Evolutionary conservation across 257 asterid genomes (phyloP).

Genomic region (Phtheirospermum japonicum): DNA sequence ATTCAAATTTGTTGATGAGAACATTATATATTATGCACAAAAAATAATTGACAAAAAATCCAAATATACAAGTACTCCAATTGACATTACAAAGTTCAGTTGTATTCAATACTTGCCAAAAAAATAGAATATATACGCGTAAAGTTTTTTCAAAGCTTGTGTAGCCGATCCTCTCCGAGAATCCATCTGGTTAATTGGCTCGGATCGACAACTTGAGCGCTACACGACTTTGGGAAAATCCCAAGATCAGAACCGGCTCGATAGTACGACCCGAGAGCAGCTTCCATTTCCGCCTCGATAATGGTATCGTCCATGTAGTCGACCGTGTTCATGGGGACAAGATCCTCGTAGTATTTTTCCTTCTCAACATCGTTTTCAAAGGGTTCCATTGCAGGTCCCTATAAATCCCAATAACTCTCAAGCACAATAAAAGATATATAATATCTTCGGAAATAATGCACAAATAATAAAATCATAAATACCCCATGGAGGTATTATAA

Average conservation of each 20-base stretch:
- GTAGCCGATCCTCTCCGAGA: conserved; percentile 74
- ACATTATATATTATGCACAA: too few species aligned
- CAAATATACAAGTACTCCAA: too few species aligned
- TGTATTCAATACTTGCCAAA: too few species aligned
- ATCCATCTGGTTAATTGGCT: conserved; percentile 95
- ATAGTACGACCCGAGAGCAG: conserved; percentile 51
- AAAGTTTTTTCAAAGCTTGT: conserved; percentile 32
- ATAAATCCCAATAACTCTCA: conserved; percentile 30
- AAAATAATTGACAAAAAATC: too few species aligned
- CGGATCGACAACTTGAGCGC: conserved; percentile 66
- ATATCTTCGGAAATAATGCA: not conserved
- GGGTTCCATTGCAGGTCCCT: conserved; percentile 90
- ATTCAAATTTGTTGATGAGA: too few species aligned
- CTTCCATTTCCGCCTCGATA: conserved; percentile 75
- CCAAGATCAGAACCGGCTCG: conserved; percentile 73
- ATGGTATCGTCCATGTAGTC: conserved; percentile 58
- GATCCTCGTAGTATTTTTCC: conserved; percentile 65
- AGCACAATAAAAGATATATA: not conserved
- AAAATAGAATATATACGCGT: not conserved
- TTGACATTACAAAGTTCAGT: too few species aligned
- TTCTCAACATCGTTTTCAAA: conserved; percentile 67
- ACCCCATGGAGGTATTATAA: not conserved
- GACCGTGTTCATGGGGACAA: conserved; percentile 49
- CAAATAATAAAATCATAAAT: too few species aligned
- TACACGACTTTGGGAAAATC: conserved; percentile 78